phyloP scores from a whole-genome alignment of 192 early-diverging fungal species.

The Rhizoclosmatium sp. region DNA sequence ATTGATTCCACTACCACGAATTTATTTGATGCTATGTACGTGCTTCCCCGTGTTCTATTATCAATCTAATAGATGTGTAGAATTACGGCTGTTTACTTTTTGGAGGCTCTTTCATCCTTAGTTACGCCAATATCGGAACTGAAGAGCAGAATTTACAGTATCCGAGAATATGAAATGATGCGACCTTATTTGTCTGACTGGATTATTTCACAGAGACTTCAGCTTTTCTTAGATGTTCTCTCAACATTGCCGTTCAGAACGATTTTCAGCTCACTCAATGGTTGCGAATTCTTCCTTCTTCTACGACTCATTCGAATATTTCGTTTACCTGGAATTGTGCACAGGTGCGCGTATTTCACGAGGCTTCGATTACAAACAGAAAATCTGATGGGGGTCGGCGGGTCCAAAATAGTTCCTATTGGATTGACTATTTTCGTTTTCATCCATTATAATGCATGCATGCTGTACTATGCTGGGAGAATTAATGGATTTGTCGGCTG shows the following conservation, averaged over 20 bases:
- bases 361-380: neutral
- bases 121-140: neutral
- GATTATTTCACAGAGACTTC: neutral
- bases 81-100: neutral
- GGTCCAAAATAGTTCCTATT: conserved; percentile 2
- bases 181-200: neutral
- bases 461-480: conserved; percentile 12
- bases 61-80: neutral
- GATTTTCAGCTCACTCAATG: too few relatives aligned
- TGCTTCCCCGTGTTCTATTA: neutral
- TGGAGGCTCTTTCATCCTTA: neutral
- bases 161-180: conserved; percentile 1
- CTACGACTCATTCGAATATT: neutral
- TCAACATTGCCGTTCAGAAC: neutral
- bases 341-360: neutral
- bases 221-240: neutral
- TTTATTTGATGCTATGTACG: neutral
- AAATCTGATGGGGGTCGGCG: neutral
- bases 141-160: neutral
- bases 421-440: conserved; percentile 3
- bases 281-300: neutral
- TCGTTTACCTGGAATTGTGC: conserved; percentile 2
- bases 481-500: conserved; percentile 20
- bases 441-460: conserved; percentile 40
- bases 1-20: too few relatives aligned